Conservation (phyloP, 768 basidiomycete genomes). For the Infundibulicybe gibba region DNA sequence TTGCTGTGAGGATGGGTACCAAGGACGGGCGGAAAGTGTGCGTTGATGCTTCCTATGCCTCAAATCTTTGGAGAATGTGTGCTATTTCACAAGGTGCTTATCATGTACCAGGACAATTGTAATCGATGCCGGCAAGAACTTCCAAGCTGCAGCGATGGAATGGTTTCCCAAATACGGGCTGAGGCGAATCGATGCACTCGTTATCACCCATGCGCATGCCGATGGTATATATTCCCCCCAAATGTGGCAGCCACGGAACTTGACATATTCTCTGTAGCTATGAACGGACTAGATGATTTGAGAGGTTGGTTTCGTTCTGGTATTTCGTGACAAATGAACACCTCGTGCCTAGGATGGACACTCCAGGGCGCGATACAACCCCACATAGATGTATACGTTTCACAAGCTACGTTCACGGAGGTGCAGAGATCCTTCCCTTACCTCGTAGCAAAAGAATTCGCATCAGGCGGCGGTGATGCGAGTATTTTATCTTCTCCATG, state of each 20-base stretch:
- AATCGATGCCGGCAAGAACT: slow-evolving; percentile 85
- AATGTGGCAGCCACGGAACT: slow-evolving; percentile 1
- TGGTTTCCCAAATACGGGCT: slow-evolving; percentile 69
- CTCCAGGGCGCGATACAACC: slow-evolving; percentile 58
- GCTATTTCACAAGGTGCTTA: background rate
- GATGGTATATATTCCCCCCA: slow-evolving; percentile 42
- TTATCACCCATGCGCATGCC: slow-evolving; percentile 88
- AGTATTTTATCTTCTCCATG: slow-evolving; percentile 12
- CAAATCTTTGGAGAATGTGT: background rate
- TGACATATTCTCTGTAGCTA: slow-evolving; percentile 39
- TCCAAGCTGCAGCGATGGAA: slow-evolving; percentile 49
- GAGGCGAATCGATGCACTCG: slow-evolving; percentile 49
- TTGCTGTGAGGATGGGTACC: slow-evolving; percentile 48
- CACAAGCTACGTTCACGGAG: slow-evolving; percentile 59
- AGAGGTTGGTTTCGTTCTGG: slow-evolving; percentile 46
- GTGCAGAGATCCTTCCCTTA: slow-evolving; percentile 79
- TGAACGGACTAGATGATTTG: slow-evolving; percentile 89
- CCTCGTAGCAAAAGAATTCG: slow-evolving; percentile 69
- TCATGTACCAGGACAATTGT: slow-evolving; percentile 57
- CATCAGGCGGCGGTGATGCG: slow-evolving; percentile 80
- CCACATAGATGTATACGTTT: slow-evolving; percentile 73
- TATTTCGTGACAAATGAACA: slow-evolving; percentile 1
- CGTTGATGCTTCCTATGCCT: slow-evolving; percentile 22
- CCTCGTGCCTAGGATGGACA: slow-evolving; percentile 61
- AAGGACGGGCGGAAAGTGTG: slow-evolving; percentile 46